A percentile compares a stretch with the other conserved stretches of the same genome.
Conservation (phyloP, 176 grass and related monocot species). For the Coix lacrymajobi region DNA sequence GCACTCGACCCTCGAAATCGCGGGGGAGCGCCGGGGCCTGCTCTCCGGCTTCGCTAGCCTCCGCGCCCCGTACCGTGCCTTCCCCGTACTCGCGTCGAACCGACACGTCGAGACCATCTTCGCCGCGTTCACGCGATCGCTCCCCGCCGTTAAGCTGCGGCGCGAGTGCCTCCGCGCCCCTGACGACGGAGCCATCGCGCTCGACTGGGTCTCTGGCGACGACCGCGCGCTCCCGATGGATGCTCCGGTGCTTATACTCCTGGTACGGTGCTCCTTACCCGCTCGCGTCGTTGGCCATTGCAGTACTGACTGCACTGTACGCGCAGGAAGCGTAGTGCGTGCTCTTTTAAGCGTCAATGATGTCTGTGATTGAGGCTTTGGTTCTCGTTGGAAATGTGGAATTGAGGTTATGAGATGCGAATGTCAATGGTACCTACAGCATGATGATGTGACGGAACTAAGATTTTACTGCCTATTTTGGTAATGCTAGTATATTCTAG, state of each 20-base stretch:
- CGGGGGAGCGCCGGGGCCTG: constrained; percentile 48
- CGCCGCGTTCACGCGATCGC: constrained; percentile 62
- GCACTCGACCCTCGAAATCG: constrained; percentile 61
- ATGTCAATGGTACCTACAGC: neutral
- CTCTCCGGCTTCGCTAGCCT: constrained; percentile 73
- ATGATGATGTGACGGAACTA: neutral
- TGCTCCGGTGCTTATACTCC: constrained; percentile 75
- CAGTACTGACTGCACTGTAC: neutral
- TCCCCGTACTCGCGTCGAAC: constrained; percentile 59
- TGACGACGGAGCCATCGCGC: constrained; percentile 70
- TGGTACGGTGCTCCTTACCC: constrained; percentile 40
- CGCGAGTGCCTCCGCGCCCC: constrained; percentile 70
- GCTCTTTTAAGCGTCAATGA: neutral
- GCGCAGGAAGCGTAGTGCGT: neutral
- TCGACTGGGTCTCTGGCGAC: constrained; percentile 91
- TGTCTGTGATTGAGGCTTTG: neutral
- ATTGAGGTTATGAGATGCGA: neutral
- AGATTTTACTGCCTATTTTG: neutral
- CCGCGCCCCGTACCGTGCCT: constrained; percentile 65
- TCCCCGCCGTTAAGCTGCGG: constrained; percentile 49
- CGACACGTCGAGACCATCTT: constrained; percentile 93
- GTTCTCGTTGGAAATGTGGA: neutral
- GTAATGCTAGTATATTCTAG: neutral
- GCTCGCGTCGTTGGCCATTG: neutral
- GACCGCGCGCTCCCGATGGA: constrained; percentile 45